Percentiles rank a stretch among this genome's conserved stretches.
Conservation (phyloP, 495 filamentous ascomycete genomes). For the Neurospora sp. region DNA sequence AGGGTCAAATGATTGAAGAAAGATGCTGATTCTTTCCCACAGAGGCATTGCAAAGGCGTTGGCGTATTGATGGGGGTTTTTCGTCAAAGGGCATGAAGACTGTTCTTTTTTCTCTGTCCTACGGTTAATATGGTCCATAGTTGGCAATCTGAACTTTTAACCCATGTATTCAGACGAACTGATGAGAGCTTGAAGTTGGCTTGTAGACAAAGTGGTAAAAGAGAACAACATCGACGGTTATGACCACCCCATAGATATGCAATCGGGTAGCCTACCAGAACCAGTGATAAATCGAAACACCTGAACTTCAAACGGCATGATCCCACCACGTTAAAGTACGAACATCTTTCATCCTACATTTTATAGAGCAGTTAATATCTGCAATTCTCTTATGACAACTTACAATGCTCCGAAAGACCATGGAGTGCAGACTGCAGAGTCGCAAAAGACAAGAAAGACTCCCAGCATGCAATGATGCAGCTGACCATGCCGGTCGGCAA, state of each 20-base stretch:
- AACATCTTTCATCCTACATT: not conserved
- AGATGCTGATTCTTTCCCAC: not conserved
- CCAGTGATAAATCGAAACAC: not conserved
- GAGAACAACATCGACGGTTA: not conserved
- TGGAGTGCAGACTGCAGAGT: not conserved
- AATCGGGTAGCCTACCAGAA: not conserved
- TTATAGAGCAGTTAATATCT: not conserved
- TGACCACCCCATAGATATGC: not conserved
- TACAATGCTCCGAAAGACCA: not conserved
- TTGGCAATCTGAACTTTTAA: not conserved
- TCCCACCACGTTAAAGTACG: not conserved
- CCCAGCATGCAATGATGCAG: not conserved
- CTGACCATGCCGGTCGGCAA: not conserved
- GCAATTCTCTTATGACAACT: not conserved
- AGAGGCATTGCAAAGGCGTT: not conserved
- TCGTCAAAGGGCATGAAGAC: not conserved
- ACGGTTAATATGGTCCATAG: not conserved
- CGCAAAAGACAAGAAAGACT: not conserved
- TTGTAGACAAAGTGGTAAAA: not conserved
- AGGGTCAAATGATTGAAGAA: not conserved
- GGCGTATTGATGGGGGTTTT: not conserved
- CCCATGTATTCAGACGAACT: not conserved
- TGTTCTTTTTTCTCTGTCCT: not conserved
- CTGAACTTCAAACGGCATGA: not conserved
- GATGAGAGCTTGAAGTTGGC: not conserved